These are phyloP conservation scores for Fusarium sp. DNA, from an alignment of 2,329 filamentous ascomycete genomes.

Conservation along the genomic window DNA sequence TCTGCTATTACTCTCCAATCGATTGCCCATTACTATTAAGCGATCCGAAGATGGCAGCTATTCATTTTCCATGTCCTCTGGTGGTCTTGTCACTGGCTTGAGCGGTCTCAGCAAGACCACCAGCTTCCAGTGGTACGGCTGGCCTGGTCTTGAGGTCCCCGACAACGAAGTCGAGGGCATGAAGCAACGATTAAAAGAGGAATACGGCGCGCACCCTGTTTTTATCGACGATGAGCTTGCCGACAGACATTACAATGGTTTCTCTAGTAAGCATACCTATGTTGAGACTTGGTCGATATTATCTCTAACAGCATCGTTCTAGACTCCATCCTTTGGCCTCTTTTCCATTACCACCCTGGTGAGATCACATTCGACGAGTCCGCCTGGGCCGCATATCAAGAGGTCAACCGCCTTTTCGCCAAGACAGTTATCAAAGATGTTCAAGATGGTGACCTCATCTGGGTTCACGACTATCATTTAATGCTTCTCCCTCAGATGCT, in stretches of 20 bases:
- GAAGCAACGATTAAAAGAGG: slow-evolving; percentile 82
- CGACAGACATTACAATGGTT: slow-evolving; percentile 97
- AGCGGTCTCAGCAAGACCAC: slow-evolving; percentile 93
- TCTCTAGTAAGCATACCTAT: slow-evolving; percentile 78
- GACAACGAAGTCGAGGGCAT: slow-evolving; percentile 83
- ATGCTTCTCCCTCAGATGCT: slow-evolving; percentile 98
- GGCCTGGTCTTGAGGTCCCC: slow-evolving; percentile 93
- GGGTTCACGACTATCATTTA: slow-evolving; percentile 98
- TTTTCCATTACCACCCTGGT: slow-evolving; percentile 98
- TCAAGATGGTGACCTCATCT: slow-evolving; percentile 92
- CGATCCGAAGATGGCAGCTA: slow-evolving; percentile 91
- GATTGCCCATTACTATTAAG: slow-evolving; percentile 96
- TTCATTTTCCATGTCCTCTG: slow-evolving; percentile 95
- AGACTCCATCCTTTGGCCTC: slow-evolving; percentile 98
- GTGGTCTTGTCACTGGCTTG: slow-evolving; percentile 92
- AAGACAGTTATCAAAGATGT: slow-evolving; percentile 88
- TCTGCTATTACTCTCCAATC: slow-evolving; percentile 91
- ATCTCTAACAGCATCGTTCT: slow-evolving; percentile 27
- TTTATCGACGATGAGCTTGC: slow-evolving; percentile 95
- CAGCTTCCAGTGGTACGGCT: slow-evolving; percentile 98
- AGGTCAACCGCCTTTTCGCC: slow-evolving; percentile 93
- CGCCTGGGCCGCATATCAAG: slow-evolving; percentile 91
- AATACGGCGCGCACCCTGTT: slow-evolving; percentile 90
- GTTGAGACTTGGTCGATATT: background rate
- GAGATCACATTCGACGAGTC: slow-evolving; percentile 98